Evolutionary conservation across 1,284 basidiomycete genomes (phyloP).

Genomic region (Cerioporus squamosus): DNA sequence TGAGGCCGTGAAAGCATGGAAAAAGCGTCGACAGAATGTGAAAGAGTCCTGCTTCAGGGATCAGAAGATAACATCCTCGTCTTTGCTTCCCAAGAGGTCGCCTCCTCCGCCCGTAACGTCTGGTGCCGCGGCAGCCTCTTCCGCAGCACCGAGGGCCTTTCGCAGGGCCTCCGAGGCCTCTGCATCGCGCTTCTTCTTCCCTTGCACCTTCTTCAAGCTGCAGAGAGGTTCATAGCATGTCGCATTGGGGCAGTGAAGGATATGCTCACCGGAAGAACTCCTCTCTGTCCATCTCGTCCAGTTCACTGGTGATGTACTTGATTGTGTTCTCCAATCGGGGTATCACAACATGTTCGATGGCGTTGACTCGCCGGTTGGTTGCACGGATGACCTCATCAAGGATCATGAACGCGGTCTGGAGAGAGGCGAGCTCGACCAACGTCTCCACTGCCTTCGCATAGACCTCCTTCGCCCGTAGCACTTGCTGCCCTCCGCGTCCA

Average conservation of each 20-base stretch:
- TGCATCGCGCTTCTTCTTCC: slow-evolving; percentile 92
- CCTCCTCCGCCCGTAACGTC: slow-evolving; percentile 30
- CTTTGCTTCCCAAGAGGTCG: slow-evolving; percentile 84
- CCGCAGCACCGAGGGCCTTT: slow-evolving; percentile 34
- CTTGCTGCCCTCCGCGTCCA: slow-evolving; percentile 96
- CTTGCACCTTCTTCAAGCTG: slow-evolving; percentile 94
- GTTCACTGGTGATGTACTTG: slow-evolving; percentile 93
- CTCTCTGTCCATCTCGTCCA: slow-evolving; percentile 98
- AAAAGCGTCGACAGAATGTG: background rate
- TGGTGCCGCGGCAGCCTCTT: slow-evolving; percentile 27
- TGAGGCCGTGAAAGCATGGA: slow-evolving; percentile 16
- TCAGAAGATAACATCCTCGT: slow-evolving; percentile 94
- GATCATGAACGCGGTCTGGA: slow-evolving; percentile 98
- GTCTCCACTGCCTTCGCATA: slow-evolving; percentile 98
- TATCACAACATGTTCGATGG: slow-evolving; percentile 98
- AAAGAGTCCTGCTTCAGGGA: slow-evolving; percentile 23
- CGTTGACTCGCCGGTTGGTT: slow-evolving; percentile 98
- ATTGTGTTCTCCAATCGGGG: slow-evolving; percentile 97
- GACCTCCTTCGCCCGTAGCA: slow-evolving; percentile 91
- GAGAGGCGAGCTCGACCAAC: slow-evolving; percentile 94
- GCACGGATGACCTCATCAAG: slow-evolving; percentile 99
- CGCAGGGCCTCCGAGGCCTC: slow-evolving; percentile 50
- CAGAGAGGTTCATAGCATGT: no score
- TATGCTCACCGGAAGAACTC: slow-evolving; percentile 88
- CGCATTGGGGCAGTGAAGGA: no score